Evolutionary conservation across 306 rosid genomes (phyloP), one percentile per base, ranked within the genome.

Genomic region (Malus sylvestris): DNA sequence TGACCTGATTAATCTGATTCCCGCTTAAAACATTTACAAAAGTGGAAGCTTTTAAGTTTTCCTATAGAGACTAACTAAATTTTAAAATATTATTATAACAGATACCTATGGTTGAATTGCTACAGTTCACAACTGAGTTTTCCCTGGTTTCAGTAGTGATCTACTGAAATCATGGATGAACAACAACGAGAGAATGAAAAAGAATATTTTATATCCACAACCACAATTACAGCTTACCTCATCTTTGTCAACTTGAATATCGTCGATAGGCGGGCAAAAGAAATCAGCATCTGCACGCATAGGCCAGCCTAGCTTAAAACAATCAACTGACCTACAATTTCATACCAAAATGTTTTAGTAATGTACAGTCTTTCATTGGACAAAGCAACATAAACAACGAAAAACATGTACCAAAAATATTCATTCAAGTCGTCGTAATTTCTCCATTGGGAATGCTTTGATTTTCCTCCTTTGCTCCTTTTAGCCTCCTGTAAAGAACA

Each of bases 361-460:
- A 84, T 32, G 63, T 72, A 62, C 35, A 69, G 45, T 69, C 32
- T 25, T 38, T 72, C 18, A 60, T 38, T 27, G 65, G 70, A 49
- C 63, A 78, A 79, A 38, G 42, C 45, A 60, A 46, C 63, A 35
- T 4, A 76, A 27, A 77, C 0, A 79, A 61, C 23, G 72, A 59
- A 62, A 79, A 61, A 60, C 67, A 32, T 67, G 63, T 92, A 95
- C 98, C 98, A 95, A 80, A 95, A 95, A 63, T 85, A 92, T 87
- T 95, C 98, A 62, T 95, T 95, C 76, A 95, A 81, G 75, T 95
- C 98, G 73, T 95, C 98, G 81, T 95, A 95, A 81, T 95, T 92
- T 84, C 98, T 90, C 98, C 98, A 95, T 6, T 95, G 93, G 72
- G 97, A 95, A 88, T 95, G 98, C 84, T 89, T 95, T 63, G 93